Base-by-base conservation (phyloP, 495 filamentous ascomycete species). In the Darksidea phi region DNA sequence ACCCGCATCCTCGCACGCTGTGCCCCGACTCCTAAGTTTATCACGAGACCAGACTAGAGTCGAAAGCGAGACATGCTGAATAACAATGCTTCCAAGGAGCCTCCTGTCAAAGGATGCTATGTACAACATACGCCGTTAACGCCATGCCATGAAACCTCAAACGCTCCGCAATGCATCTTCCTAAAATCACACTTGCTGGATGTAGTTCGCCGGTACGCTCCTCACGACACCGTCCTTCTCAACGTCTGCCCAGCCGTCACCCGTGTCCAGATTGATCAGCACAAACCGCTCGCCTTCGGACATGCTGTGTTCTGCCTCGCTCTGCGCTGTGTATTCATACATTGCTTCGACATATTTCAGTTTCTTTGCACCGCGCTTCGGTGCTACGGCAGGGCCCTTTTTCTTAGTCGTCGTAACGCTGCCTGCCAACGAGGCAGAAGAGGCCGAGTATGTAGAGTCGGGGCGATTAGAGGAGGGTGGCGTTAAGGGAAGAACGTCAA, bases 201-300 rank as follows among this genome's bases (percentile, higher is more conserved):
- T 82, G 75, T 97, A 98, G 74, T 89, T 94, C 45, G 92, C 91
- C 15, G 93, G 93, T 48, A 98, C 93, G 70, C 89, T 95, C 76
- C 86, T 91, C n/a, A 87, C 89, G 43, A 82, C 75, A n/a, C 94
- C 94, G 23, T 86, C 88, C 61, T 87, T 87, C 78, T 97, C 94
- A 13, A 98, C 94, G 75, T 97, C 93, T 10, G 87, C 90, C 94
- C 94, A 98, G 13, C 94, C 94, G 76, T 97, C 94, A 0, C 94
- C 94, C 11, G 83, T 79, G 71, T 97, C 90, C 42, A 85, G 83
- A 63, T 81, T 90, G 43, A 96, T 83, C 38, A 97, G 72, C 20
- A 97, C 94, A 68, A 98, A 96, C 53, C 86, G 78, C 72, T 98
- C 94, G 0, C 94, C 94, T 75, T 94, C 94, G 2, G 70, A 61